Conservation (phyloP, 2,329 filamentous ascomycete species). For the Trichophyton rubrum region DNA sequence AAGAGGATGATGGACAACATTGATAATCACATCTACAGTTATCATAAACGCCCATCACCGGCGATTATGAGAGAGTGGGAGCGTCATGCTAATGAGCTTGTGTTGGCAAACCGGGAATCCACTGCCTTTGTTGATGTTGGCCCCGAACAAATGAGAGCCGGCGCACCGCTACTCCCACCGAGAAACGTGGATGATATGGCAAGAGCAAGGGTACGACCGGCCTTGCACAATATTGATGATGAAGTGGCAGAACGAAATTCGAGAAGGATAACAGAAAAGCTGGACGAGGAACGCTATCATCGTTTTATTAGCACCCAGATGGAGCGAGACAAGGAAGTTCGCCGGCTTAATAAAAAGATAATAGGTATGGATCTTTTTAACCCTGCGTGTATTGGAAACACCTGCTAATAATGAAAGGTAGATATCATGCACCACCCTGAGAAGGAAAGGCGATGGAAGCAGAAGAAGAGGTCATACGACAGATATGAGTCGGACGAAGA, state of each 20-base stretch:
- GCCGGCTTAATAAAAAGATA: conserved; percentile 4
- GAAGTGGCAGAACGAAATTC: conserved; percentile 4
- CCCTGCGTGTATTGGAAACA: no score
- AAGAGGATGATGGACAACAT: conserved; percentile 58
- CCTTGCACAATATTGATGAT: conserved; percentile 7
- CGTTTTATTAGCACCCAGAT: not conserved
- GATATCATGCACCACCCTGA: not conserved
- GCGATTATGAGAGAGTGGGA: conserved; percentile 11
- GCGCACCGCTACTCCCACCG: conserved; percentile 46
- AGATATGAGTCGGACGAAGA: not conserved
- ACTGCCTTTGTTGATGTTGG: conserved; percentile 1
- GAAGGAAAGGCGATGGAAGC: not conserved
- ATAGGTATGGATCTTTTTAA: conserved; percentile 2
- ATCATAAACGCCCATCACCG: conserved; percentile 6
- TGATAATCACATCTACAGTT: conserved; percentile 57
- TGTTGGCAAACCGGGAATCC: conserved; percentile 3
- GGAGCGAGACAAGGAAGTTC: conserved; percentile 7
- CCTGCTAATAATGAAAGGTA: not conserved
- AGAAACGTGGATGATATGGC: conserved; percentile 65
- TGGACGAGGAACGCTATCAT: conserved; percentile 6
- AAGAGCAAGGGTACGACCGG: conserved; percentile 21
- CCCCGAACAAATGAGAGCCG: not conserved
- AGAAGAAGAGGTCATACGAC: not conserved
- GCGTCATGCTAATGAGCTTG: conserved; percentile 8
- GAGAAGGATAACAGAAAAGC: conserved; percentile 6